phyloP scores from a whole-genome alignment of 805 yeast species.

The Blastobotrys mokoenaii region DNA sequence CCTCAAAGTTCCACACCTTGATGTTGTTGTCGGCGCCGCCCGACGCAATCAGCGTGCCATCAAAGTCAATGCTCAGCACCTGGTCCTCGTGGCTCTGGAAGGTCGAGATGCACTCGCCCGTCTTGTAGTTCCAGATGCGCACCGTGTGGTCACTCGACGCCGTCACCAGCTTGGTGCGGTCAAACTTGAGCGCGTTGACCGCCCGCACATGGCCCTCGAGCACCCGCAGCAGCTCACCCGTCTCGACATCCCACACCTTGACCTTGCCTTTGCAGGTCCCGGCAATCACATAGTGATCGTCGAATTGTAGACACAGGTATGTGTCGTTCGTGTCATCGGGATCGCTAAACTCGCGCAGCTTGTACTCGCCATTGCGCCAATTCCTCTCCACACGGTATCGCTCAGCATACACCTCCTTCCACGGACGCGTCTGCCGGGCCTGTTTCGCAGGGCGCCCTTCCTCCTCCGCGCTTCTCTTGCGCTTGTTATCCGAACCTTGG shows the following conservation, averaged over 20 bases:
- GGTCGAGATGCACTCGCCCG: conserved; percentile 90
- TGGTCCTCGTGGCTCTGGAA: conserved; percentile 88
- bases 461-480: not conserved
- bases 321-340: conserved; percentile 48
- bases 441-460: not conserved
- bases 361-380: conserved; percentile 82
- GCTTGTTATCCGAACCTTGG: not conserved
- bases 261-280: conserved; percentile 89
- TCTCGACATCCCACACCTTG: conserved; percentile 85
- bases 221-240: conserved; percentile 70
- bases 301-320: conserved; percentile 79
- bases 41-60: conserved; percentile 72
- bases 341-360: conserved; percentile 57
- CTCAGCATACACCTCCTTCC: conserved; percentile 93
- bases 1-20: conserved; percentile 94
- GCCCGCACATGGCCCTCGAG: conserved; percentile 85
- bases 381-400: conserved; percentile 85
- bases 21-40: conserved; percentile 91
- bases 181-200: conserved; percentile 77
- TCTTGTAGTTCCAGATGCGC: conserved; percentile 91
- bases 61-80: conserved; percentile 78
- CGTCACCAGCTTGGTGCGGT: conserved; percentile 79
- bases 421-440: conserved; percentile 55
- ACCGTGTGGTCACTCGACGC: conserved; percentile 89
- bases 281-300: conserved; percentile 70